Conservation (phyloP, 768 basidiomycete species). For the Hypholoma sublateritium region DNA sequence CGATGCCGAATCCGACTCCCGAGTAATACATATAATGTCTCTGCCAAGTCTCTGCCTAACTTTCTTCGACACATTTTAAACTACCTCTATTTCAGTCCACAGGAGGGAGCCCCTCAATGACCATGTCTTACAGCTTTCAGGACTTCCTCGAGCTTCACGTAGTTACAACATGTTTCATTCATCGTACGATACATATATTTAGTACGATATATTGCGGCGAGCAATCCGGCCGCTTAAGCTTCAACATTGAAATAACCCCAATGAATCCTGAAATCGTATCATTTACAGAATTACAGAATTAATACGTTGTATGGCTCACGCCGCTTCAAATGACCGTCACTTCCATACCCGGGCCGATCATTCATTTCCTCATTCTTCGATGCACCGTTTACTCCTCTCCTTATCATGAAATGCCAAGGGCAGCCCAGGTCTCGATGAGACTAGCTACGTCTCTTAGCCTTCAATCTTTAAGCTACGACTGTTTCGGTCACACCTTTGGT, state of each 20-base stretch:
- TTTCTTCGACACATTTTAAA: not conserved
- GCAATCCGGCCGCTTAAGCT: conserved; percentile 1
- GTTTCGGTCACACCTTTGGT: no score
- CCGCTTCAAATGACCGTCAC: not conserved
- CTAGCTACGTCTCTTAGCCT: no score
- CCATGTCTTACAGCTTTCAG: no score
- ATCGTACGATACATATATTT: not conserved
- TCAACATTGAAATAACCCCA: not conserved
- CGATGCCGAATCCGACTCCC: not conserved
- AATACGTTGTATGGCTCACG: not conserved
- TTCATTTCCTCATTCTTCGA: no score
- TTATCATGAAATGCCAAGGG: no score
- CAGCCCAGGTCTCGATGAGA: no score
- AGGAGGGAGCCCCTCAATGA: not conserved
- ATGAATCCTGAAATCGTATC: conserved; percentile 4
- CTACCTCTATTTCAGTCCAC: not conserved
- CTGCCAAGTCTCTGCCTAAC: not conserved
- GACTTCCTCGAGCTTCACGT: not conserved
- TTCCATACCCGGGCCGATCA: no score
- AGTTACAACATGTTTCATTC: not conserved
- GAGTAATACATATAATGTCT: no score
- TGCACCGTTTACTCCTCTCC: no score
- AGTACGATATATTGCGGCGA: conserved; percentile 6
- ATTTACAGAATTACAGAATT: not conserved
- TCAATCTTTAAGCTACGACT: no score